phyloP scores from a whole-genome alignment of 768 basidiomycete genomes.

The Mycena olivaceomarginata region DNA sequence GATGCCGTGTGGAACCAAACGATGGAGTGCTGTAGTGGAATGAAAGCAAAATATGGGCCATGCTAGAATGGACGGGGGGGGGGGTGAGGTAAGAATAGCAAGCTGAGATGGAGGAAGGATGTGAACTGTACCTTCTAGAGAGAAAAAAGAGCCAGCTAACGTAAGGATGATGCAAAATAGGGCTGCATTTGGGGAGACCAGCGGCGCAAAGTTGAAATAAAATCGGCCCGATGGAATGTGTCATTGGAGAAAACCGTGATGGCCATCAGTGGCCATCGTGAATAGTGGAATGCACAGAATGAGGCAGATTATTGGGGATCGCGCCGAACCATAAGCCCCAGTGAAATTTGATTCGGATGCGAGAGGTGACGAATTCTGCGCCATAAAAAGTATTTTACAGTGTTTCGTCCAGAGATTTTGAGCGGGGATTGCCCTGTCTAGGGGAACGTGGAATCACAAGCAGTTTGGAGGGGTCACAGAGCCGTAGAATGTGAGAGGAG shows the following conservation, averaged over 20 bases:
- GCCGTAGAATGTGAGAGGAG: background rate
- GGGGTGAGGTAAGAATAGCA: too few species aligned
- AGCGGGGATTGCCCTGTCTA: conserved; percentile 5
- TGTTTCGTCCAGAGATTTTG: conserved; percentile 15
- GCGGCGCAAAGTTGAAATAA: conserved; percentile 17
- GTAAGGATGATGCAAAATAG: background rate
- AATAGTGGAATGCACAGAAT: conserved; percentile 12
- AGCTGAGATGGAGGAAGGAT: too few species aligned
- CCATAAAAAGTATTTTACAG: background rate
- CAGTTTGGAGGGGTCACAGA: conserved; percentile 13
- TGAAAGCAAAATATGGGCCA: too few species aligned
- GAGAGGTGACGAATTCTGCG: conserved; percentile 10
- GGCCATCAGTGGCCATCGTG: conserved; percentile 11
- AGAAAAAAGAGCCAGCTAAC: conserved; percentile 8
- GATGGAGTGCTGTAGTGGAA: too few species aligned
- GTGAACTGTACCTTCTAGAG: too few species aligned
- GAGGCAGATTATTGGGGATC: background rate
- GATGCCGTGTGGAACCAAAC: too few species aligned
- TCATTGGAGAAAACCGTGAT: background rate
- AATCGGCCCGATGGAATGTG: background rate
- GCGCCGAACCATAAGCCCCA: conserved; percentile 1
- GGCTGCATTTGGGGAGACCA: conserved; percentile 10
- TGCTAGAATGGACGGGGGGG: too few species aligned
- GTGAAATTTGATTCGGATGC: conserved; percentile 7
- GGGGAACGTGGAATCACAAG: conserved; percentile 7